phyloP scores from a whole-genome alignment of 139 green algal species.

The Chlorella sp. region DNA sequence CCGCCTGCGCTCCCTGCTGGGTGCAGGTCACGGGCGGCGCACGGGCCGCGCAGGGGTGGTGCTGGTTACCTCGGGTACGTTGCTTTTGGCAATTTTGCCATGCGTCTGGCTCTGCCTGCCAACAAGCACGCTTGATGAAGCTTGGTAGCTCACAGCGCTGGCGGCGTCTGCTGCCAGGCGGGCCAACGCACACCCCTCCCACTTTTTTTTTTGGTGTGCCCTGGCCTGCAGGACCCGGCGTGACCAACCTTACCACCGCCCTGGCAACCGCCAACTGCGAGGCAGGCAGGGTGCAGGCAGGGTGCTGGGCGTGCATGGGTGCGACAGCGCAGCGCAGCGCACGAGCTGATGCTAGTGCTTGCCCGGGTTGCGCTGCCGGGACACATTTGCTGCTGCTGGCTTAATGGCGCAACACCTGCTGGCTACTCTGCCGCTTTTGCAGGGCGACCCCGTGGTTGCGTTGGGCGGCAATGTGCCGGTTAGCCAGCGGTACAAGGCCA shows the following conservation, averaged over 20 bases:
- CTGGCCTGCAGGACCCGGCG: background rate
- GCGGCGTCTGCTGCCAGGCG: background rate
- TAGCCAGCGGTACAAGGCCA: constrained; percentile 15
- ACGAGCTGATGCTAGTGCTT: too few relatives aligned
- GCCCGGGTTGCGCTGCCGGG: too few relatives aligned
- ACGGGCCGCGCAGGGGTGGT: background rate
- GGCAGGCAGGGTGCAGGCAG: background rate
- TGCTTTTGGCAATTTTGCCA: background rate
- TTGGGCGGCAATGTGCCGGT: constrained; percentile 16
- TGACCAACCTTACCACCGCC: constrained; percentile 9
- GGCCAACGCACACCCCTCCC: background rate
- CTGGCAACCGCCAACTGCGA: constrained; percentile 30
- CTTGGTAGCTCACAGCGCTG: too few relatives aligned
- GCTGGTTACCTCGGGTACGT: background rate
- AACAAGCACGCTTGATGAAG: too few relatives aligned
- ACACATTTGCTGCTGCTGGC: too few relatives aligned
- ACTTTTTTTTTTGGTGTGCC: background rate
- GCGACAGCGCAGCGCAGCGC: too few relatives aligned
- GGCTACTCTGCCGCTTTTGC: too few relatives aligned
- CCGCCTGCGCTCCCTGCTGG: background rate
- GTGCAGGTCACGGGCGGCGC: constrained; percentile 2
- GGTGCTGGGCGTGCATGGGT: too few relatives aligned
- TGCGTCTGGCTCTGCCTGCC: too few relatives aligned
- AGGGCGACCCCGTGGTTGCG: constrained; percentile 24
- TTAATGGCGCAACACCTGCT: too few relatives aligned